phyloP scores from a whole-genome alignment of 2,329 filamentous ascomycete genomes.

The Cadophora malorum region DNA sequence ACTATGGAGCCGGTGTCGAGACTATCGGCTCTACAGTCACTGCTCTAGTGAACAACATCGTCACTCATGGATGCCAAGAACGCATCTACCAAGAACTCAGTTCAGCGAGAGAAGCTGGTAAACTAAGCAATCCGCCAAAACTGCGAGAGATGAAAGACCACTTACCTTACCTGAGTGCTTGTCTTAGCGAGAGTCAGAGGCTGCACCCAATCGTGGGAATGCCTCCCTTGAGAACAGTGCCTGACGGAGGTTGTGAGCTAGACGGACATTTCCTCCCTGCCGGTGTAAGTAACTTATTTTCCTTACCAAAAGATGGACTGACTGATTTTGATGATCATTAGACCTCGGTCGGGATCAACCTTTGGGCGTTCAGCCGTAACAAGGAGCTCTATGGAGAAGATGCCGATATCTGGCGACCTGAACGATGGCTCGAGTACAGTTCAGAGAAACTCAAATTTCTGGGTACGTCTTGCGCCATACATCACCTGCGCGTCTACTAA shows the following conservation, averaged over 20 bases:
- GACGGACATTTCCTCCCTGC: slow-evolving; percentile 50
- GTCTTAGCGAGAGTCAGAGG: slow-evolving; percentile 55
- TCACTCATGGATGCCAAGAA: slow-evolving; percentile 32
- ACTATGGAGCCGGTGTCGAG: slow-evolving; percentile 49
- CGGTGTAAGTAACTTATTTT: slow-evolving; percentile 48
- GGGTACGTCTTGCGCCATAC: not conserved
- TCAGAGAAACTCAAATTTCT: slow-evolving; percentile 26
- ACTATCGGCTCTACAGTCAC: slow-evolving; percentile 54
- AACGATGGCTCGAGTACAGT: slow-evolving; percentile 58
- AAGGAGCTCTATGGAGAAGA: slow-evolving; percentile 56
- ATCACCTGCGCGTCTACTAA: not conserved
- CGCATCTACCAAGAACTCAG: slow-evolving; percentile 45
- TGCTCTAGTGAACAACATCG: slow-evolving; percentile 26
- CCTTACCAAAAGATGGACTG: not conserved
- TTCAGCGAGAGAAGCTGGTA: slow-evolving; percentile 24
- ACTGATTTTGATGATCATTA: not conserved
- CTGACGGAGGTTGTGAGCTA: slow-evolving; percentile 36
- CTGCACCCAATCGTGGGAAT: slow-evolving; percentile 53
- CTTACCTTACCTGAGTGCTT: slow-evolving; percentile 53
- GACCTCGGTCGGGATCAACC: slow-evolving; percentile 56
- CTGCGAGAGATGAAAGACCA: slow-evolving; percentile 38
- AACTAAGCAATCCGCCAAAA: slow-evolving; percentile 22
- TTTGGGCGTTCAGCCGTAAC: slow-evolving; percentile 49
- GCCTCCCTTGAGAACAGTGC: slow-evolving; percentile 52
- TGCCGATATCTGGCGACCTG: slow-evolving; percentile 58